Conservation (phyloP, 441 rosid species). For the Francoa sonchifolia region DNA sequence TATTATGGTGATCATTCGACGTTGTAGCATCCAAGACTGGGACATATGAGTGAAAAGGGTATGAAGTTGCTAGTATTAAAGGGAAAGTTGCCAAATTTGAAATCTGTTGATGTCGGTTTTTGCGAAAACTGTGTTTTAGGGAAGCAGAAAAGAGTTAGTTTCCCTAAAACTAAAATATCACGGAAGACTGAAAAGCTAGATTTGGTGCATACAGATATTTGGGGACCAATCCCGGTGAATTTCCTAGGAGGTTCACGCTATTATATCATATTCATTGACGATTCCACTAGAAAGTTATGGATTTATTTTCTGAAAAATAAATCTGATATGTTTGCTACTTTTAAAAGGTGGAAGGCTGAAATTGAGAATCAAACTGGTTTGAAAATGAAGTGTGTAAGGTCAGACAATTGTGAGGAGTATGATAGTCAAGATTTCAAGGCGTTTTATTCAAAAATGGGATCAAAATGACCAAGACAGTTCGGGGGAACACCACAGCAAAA, state of each 20-base stretch:
- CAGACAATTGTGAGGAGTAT: neutral
- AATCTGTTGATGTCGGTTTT: neutral
- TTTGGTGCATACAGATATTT: neutral
- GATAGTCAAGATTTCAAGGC: no score
- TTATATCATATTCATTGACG: constrained; percentile 1
- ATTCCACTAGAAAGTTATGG: neutral
- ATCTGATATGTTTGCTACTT: neutral
- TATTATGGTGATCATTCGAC: neutral
- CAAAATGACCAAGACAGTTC: no score
- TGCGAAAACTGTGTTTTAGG: neutral
- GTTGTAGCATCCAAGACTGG: constrained; percentile 2
- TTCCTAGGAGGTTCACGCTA: neutral
- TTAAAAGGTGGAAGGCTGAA: constrained; percentile 1
- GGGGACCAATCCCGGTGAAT: neutral
- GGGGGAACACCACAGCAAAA: no score
- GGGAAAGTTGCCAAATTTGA: neutral
- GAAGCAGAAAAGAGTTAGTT: constrained; percentile 1
- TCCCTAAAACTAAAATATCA: neutral
- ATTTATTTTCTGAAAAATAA: no score
- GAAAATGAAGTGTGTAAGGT: neutral
- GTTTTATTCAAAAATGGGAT: no score
- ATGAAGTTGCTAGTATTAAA: neutral
- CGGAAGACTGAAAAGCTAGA: neutral
- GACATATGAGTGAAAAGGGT: constrained; percentile 3
- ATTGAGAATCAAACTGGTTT: neutral